Conservation (phyloP, 805 yeast genomes). For the Saccharomyces paradoxus region DNA sequence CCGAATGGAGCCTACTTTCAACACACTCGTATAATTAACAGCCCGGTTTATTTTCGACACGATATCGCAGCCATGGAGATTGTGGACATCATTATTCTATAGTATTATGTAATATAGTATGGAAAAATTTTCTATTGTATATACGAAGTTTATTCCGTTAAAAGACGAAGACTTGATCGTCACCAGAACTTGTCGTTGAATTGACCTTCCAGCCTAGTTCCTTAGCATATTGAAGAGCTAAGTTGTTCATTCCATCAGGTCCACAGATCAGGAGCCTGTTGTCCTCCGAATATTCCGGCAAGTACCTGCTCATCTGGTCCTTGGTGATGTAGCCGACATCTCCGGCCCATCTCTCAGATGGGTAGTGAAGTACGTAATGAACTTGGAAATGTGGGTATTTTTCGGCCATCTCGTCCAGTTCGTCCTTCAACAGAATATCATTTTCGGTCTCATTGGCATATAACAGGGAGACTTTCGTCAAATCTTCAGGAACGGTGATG, state of each 20-base stretch:
- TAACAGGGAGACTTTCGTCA: constrained; percentile 51
- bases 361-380: constrained; percentile 48
- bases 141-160: constrained; percentile 15
- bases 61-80: not conserved
- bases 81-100: not conserved
- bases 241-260: constrained; percentile 58
- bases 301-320: constrained; percentile 44
- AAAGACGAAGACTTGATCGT: constrained; percentile 53
- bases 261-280: constrained; percentile 66
- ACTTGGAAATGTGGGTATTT: constrained; percentile 57
- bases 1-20: not conserved
- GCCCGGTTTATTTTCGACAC: not conserved
- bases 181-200: constrained; percentile 38
- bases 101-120: not conserved
- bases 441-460: constrained; percentile 71
- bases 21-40: not conserved
- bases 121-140: not conserved
- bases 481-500: constrained; percentile 60
- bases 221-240: constrained; percentile 41
- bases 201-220: constrained; percentile 53
- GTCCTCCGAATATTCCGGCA: constrained; percentile 44
- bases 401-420: constrained; percentile 59
- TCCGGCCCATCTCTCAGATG: constrained; percentile 48
- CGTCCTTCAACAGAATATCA: constrained; percentile 64
- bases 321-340: constrained; percentile 52